Base-by-base conservation (phyloP, 2,329 filamentous ascomycete species). In the Trichoderma sp. region DNA sequence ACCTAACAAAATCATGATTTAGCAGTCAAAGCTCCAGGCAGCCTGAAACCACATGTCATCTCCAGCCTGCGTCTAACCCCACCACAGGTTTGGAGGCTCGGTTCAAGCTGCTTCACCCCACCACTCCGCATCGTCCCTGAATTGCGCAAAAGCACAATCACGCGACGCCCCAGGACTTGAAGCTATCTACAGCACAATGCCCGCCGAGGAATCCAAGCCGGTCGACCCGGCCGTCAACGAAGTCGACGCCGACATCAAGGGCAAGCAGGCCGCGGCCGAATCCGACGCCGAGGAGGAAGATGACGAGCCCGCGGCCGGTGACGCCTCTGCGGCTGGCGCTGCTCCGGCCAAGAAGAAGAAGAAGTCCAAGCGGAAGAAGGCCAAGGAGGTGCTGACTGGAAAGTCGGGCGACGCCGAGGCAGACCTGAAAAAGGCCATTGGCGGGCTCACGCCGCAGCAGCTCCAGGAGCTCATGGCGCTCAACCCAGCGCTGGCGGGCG, bases 401-500 rank as follows among this genome's bases (percentile, higher is more conserved):
- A 82, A 85, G 64, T 76, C 83, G 14, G 81, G 79, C 53, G 83
- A 85, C 60, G 80, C 83, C 53, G 82, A 86, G 77, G 81, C 83
- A 66, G 83, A 86, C 18, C 81, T 87, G 71, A 87, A 88, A 79
- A 88, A 89, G 79, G 87, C 89, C 67, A 85, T 91, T 75, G 84
- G 86, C 38, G 86, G 85, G 65, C 85, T 92, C 74, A 89, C 88
- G 35, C 85, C 87, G 56, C 85, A 90, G 77, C 90, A 93, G 81
- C 84, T 92, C 76, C 83, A 90, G 76, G 91, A 94, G 78, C 88
- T 97, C 76, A 89, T 94, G 80, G 88, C 89, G 72, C 91, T 95
- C 80, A 92, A 95, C 82, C 93, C 92, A n/a, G 91, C 91, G 3
- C 87, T 95, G 79, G 90, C 92, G 77, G 89, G 91, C 78, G 91